A percentile compares a stretch with the other conserved stretches of the same genome.
Conservation (phyloP, 2,329 filamentous ascomycete genomes). For the Rhinocladiella similis region DNA sequence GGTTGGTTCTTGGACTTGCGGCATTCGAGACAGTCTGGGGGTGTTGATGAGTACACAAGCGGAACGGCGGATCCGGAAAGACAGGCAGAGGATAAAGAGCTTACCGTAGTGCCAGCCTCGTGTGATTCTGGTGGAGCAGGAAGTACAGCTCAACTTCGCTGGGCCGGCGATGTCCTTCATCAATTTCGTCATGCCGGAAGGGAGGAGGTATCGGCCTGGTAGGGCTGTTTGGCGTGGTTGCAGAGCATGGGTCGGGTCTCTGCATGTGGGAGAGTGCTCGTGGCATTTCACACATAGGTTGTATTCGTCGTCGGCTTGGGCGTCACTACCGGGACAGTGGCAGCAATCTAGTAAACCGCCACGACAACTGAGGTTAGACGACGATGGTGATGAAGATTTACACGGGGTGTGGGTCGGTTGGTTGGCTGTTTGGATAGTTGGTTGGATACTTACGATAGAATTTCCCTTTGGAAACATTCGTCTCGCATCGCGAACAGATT, state of each 20-base stretch:
- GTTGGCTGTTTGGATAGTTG: background rate
- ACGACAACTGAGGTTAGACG: no score
- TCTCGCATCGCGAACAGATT: background rate
- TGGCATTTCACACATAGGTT: background rate
- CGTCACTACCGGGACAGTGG: background rate
- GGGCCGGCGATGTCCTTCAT: background rate
- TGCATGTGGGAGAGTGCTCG: background rate
- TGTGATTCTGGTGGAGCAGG: background rate
- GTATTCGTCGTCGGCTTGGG: background rate
- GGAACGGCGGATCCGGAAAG: no score
- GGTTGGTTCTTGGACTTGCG: background rate
- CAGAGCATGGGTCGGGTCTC: background rate
- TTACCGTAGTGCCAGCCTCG: background rate
- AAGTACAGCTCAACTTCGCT: background rate
- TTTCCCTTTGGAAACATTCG: background rate
- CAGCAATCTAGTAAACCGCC: background rate
- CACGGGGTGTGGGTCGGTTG: no score
- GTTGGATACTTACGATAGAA: background rate
- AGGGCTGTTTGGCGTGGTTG: background rate
- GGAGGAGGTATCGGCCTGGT: background rate
- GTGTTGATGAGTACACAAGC: background rate
- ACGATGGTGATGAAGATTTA: no score
- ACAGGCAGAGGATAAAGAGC: background rate
- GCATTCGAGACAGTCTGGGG: background rate
- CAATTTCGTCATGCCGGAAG: background rate